Percentiles rank a stretch among this genome's conserved stretches.
phyloP scores from a whole-genome alignment of 768 basidiomycete species.

The Terana coerulea region DNA sequence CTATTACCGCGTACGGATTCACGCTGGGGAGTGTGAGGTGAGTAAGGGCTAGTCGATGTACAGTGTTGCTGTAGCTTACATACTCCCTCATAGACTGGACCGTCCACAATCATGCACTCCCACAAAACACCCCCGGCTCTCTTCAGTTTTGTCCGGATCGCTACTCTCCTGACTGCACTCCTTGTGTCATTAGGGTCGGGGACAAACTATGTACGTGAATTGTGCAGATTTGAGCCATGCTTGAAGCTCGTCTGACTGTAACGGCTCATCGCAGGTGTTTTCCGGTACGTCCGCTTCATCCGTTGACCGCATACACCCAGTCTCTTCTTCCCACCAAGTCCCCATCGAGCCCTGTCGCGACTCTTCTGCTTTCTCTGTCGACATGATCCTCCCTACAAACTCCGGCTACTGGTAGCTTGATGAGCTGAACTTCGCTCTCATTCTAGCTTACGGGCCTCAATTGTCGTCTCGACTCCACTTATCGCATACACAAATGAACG shows the following conservation, averaged over 20 bases:
- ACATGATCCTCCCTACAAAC: too few relatives aligned
- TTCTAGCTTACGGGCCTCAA: conserved; percentile 80
- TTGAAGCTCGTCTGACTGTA: not conserved
- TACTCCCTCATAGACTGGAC: too few relatives aligned
- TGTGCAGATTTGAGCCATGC: too few relatives aligned
- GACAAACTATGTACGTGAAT: conserved; percentile 34
- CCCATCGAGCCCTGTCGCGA: too few relatives aligned
- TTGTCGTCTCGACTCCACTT: conserved; percentile 73
- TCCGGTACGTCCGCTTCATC: conserved; percentile 28
- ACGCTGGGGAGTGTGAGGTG: too few relatives aligned
- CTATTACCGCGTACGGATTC: too few relatives aligned
- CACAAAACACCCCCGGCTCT: conserved; percentile 8
- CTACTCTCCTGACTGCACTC: conserved; percentile 26
- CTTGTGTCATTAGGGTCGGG: conserved; percentile 30
- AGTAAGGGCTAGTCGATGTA: too few relatives aligned
- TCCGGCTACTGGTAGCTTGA: not conserved
- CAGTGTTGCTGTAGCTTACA: too few relatives aligned
- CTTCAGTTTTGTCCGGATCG: conserved; percentile 19
- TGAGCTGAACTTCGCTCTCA: not conserved
- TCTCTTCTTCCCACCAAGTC: too few relatives aligned
- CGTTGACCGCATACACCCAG: too few relatives aligned
- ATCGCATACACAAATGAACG: conserved; percentile 76
- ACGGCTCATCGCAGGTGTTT: conserved; percentile 23
- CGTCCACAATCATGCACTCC: conserved; percentile 1
- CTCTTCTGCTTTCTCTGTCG: too few relatives aligned